Percentiles rank a stretch among this genome's conserved stretches.
phyloP scores from a whole-genome alignment of 192 early-diverging fungal species.

The Linnemannia exigua region DNA sequence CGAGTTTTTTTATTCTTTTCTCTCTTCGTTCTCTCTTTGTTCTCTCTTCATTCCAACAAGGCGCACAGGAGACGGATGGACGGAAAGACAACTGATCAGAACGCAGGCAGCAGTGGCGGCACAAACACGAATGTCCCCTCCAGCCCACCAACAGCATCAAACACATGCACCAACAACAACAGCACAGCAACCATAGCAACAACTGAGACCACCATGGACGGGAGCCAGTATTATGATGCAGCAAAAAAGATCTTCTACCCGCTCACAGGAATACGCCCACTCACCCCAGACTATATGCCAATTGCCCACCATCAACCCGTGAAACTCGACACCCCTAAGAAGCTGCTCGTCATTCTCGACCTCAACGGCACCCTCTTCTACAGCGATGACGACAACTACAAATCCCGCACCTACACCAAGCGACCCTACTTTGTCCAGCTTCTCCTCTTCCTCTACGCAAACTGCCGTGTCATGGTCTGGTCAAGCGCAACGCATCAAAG shows the following conservation, averaged over 20 bases:
- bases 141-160: background rate
- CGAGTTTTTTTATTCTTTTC: too few relatives aligned
- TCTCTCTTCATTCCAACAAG: background rate
- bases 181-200: background rate
- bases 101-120: background rate
- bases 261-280: conserved; percentile 29
- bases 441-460: conserved; percentile 64
- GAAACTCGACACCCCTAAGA: background rate
- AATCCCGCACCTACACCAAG: conserved; percentile 16
- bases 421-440: conserved; percentile 70
- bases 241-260: conserved; percentile 20
- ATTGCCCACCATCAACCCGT: background rate
- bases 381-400: conserved; percentile 23
- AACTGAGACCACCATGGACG: background rate
- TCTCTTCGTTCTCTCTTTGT: background rate
- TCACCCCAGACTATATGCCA: conserved; percentile 14
- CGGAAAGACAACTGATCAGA: background rate
- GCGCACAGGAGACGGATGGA: background rate
- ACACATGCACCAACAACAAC: background rate
- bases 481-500: conserved; percentile 72
- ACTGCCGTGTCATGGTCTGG: conserved; percentile 84
- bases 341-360: conserved; percentile 75
- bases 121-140: background rate
- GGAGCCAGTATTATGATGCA: conserved; percentile 10
- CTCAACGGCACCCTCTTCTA: conserved; percentile 79